These are phyloP conservation scores for Clavispora fructus DNA, from an alignment of 805 yeast genomes.

Conservation along the genomic window DNA sequence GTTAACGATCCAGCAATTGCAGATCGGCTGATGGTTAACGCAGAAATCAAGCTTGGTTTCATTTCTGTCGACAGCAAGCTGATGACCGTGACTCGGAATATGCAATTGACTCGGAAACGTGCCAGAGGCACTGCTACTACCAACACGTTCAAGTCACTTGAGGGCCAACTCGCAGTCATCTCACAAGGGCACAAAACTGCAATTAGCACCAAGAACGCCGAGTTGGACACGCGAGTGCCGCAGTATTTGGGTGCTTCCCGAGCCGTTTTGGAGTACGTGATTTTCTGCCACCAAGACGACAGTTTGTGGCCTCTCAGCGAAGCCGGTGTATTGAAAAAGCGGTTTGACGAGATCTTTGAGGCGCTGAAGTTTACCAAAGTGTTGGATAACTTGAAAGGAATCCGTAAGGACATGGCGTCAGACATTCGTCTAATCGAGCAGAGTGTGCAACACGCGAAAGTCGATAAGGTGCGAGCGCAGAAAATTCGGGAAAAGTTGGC, in stretches of 20 bases:
- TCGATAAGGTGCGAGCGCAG: conserved; percentile 69
- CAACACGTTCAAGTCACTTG: conserved; percentile 79
- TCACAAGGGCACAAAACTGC: conserved; percentile 66
- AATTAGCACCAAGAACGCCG: conserved; percentile 75
- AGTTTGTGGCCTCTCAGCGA: conserved; percentile 95
- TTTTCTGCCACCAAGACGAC: conserved; percentile 97
- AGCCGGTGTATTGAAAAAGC: conserved; percentile 80
- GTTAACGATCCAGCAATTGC: conserved; percentile 85
- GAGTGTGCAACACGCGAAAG: conserved; percentile 68
- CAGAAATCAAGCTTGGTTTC: conserved; percentile 87
- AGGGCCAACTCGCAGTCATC: conserved; percentile 75
- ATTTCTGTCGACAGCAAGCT: conserved; percentile 63
- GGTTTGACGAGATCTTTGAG: conserved; percentile 95
- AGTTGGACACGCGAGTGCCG: conserved; percentile 79
- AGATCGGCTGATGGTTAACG: conserved; percentile 72
- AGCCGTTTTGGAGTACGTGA: conserved; percentile 84
- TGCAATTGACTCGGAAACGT: conserved; percentile 65
- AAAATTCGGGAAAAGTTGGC: conserved; percentile 46
- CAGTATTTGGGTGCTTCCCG: conserved; percentile 79
- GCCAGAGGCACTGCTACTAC: conserved; percentile 29
- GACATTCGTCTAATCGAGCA: conserved; percentile 76
- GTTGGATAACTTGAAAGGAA: conserved; percentile 66
- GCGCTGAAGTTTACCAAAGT: conserved; percentile 92
- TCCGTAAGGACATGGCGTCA: conserved; percentile 69
- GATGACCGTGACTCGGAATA: conserved; percentile 82